Evolutionary conservation across 2,329 filamentous ascomycete species (phyloP).

Genomic region (Fusarium heterosporum): DNA sequence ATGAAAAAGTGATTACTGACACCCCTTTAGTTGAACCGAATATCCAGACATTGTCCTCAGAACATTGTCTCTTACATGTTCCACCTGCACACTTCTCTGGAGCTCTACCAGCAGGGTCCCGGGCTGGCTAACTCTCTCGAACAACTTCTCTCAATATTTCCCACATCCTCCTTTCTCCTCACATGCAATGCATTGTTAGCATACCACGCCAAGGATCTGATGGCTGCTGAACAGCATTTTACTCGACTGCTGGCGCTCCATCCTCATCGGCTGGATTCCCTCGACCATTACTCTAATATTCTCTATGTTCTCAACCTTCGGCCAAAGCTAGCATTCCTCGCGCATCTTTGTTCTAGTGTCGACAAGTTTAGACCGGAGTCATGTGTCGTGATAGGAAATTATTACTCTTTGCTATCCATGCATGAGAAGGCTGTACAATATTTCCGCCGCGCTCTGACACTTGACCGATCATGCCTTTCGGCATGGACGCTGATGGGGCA

Average conservation of each 20-base stretch:
- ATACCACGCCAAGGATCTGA: conserved; percentile 89
- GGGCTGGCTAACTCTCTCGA: conserved; percentile 79
- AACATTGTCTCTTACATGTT: conserved; percentile 96
- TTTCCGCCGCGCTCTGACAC: conserved; percentile 89
- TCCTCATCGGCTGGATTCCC: conserved; percentile 81
- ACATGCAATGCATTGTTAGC: conserved; percentile 89
- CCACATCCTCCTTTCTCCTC: conserved; percentile 86
- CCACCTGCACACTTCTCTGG: conserved; percentile 88
- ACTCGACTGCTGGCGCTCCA: conserved; percentile 83
- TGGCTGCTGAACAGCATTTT: conserved; percentile 74
- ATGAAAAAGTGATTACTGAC: conserved; percentile 44
- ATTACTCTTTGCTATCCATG: conserved; percentile 92
- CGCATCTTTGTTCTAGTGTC: conserved; percentile 88
- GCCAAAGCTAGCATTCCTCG: conserved; percentile 91
- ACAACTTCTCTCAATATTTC: conserved; percentile 86
- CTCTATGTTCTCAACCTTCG: conserved; percentile 91
- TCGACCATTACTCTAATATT: conserved; percentile 98
- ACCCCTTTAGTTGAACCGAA: conserved; percentile 71
- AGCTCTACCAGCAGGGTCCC: conserved; percentile 87
- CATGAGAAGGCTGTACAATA: conserved; percentile 99
- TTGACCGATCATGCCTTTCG: conserved; percentile 90
- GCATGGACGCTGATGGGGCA: conserved; percentile 99
- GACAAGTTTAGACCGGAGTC: conserved; percentile 98
- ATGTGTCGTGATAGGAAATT: conserved; percentile 96
- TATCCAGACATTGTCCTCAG: conserved; percentile 79